Evolutionary conservation across 1,284 basidiomycete genomes (phyloP), one percentile per base, ranked within the genome.

Genomic region (Cutaneotrichosporon sp.): DNA sequence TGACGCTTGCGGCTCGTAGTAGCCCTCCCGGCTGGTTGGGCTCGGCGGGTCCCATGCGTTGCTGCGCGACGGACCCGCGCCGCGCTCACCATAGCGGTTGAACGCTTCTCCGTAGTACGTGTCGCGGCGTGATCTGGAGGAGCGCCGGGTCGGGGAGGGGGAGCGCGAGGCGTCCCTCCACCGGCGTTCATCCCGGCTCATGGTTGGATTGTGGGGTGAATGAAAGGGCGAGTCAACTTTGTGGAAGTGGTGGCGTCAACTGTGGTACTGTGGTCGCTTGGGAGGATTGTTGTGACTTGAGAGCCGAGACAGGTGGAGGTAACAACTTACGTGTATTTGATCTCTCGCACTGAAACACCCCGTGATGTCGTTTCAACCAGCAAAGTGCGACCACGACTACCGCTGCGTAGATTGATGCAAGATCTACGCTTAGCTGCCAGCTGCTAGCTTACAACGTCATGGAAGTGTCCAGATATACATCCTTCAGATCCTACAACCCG

Each of bases 161-260:
- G 38, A n/a, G 38, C 38, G 45, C 22, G 45, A 25, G 22, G 13
- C 36, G 36, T 16, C 24, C 45, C 22, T 8, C 11, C 47, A 27
- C 47, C 47, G 25, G 25, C 27, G 47, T 6, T 31, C 47, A 4
- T 50, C 47, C 47, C 47, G 16, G 47, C 25, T 50, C 47, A 50
- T 50, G 13, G 24, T 31, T 14, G 25, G 18, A 18, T n/a, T 42
- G 31, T 13, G 25, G 14, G 25, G 47, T n/a, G n/a, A n/a, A n/a
- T n/a, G 25, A 47, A 10, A 31, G 45, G 18, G 9, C 9, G 29
- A 9, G 29, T 9, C 38, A 18, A 42, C 3, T 14, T 42, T 18
- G 16, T 42, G 38, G 16, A 6, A n/a, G 38, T 42, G 18, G 38
- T n/a, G 38, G 18, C 29, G 29, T 5, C 29, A 18, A 42, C n/a